Base-by-base conservation (phyloP, 805 yeast species). In the Candida ficus region DNA sequence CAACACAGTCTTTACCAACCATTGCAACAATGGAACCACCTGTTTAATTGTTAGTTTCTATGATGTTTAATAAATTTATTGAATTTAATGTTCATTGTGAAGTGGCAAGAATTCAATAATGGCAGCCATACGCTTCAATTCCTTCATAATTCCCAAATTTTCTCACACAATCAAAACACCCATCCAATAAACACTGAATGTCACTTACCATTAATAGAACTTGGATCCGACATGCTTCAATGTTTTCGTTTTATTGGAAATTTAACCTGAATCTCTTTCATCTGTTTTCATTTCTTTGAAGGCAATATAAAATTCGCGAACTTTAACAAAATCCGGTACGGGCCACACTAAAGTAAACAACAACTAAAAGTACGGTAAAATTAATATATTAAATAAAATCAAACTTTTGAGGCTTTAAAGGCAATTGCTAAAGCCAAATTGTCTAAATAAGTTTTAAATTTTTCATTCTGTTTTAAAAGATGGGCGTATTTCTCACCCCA, bases 1-100 rank as follows among this genome's bases (percentile, higher is more conserved):
- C 99, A 41, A 93, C 90, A 71, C 99, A 93, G 53, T 89, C 97
- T 60, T 95, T 90, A 56, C 99, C 99, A 20, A 83, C 83, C 99
- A 93, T 93, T 49, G 99, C 99, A 26, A 95, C 95, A 38, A 95
- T 96, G 48, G 95, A 76, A 66, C 99, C 99, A 67, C 97, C 88
- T 62, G 41, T 34, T 11, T 4, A 10, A 14, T 9, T 30, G 52
- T 57, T 46, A 55, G 55, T 49, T 43, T 17, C 1, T 4, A 18
- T 6, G 13, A 11, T 10, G 13, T 29, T 4, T 6, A 16, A 29
- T 5, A 34, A 20, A 13, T 13, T 6, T 14, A 13, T 22, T 2
- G n/a, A n/a, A n/a, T n/a, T n/a, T n/a, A n/a, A n/a, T n/a, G n/a
- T n/a, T n/a, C n/a, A n/a, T n/a, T n/a, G n/a, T n/a, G n/a, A 32